A percentile compares a stretch with the other conserved stretches of the same genome.
Conservation (phyloP, 352 stramenopile species). For the Thraustochytrium sp. region DNA sequence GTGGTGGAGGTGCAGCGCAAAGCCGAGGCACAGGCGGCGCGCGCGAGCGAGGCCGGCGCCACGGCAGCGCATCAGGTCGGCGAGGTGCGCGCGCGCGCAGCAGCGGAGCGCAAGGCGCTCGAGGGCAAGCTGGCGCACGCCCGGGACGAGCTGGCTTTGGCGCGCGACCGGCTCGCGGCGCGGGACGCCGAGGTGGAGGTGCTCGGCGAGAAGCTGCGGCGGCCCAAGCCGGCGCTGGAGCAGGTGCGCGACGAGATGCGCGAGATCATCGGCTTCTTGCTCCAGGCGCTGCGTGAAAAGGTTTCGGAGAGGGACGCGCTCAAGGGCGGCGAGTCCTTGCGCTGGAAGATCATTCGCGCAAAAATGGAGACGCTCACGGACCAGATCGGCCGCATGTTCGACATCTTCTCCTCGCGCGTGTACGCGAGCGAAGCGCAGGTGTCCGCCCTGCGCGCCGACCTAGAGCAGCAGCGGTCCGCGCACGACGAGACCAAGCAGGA, state of each 20-base stretch:
- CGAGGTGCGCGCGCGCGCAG: not conserved
- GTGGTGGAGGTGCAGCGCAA: not conserved
- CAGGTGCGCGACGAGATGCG: constrained; percentile 25
- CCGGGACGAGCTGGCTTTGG: not conserved
- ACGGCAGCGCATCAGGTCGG: not conserved
- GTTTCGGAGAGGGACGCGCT: constrained; percentile 10
- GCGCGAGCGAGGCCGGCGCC: not conserved
- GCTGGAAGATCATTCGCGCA: constrained; percentile 26
- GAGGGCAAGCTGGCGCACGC: not conserved
- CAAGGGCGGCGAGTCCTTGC: not conserved
- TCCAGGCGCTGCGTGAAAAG: not conserved
- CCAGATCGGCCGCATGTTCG: constrained; percentile 14
- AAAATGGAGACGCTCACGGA: constrained; percentile 9
- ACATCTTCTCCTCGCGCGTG: not conserved
- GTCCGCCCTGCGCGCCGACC: not conserved
- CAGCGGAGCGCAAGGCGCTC: not conserved
- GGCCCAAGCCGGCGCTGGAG: not conserved
- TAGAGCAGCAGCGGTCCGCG: not conserved
- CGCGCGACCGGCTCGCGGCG: not conserved
- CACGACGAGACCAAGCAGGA: not conserved
- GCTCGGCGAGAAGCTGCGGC: not conserved
- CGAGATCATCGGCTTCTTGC: not conserved
- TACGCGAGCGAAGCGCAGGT: not conserved
- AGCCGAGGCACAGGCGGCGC: not conserved
- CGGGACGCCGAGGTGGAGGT: not conserved